Conservation (phyloP, 208 protist species). For the Trypanosoma congolense region DNA sequence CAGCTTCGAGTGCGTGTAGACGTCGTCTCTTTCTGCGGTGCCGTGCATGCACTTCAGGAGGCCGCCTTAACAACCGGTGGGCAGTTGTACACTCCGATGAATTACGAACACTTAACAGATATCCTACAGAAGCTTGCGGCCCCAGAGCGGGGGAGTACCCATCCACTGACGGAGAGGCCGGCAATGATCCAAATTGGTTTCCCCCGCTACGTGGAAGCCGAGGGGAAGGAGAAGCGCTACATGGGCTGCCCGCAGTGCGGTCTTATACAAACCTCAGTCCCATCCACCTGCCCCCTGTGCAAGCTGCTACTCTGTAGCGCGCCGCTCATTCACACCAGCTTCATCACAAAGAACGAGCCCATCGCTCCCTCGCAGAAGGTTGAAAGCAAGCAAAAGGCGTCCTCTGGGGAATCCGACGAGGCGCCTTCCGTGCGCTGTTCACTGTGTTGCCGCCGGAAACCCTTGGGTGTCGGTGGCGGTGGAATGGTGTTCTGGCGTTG, state of each 20-base stretch:
- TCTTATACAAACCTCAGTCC: constrained; percentile 59
- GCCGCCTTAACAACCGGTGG: constrained; percentile 50
- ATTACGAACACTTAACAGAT: constrained; percentile 65
- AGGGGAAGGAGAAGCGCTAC: constrained; percentile 19
- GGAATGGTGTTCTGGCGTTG: constrained; percentile 28
- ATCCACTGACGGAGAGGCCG: constrained; percentile 8
- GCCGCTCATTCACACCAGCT: constrained; percentile 54
- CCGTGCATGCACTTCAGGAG: constrained; percentile 78
- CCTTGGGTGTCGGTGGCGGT: neutral
- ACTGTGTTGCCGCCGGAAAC: constrained; percentile 12
- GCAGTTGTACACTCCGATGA: constrained; percentile 59
- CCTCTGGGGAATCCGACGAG: constrained; percentile 1
- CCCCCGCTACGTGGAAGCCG: constrained; percentile 34
- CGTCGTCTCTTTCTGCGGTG: constrained; percentile 70
- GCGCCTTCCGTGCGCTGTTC: constrained; percentile 6
- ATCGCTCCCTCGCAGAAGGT: constrained; percentile 26
- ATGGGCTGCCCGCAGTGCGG: constrained; percentile 76
- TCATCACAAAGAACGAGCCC: constrained; percentile 61
- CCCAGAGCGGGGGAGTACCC: constrained; percentile 13
- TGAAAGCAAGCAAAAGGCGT: neutral
- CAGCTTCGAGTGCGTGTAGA: constrained; percentile 40
- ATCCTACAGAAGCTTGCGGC: constrained; percentile 45
- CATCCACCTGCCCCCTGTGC: constrained; percentile 73
- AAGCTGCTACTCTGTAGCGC: constrained; percentile 67
- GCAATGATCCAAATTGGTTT: constrained; percentile 64